A percentile compares a stretch with the other conserved stretches of the same genome.
These are phyloP conservation scores for Thyridium curvatum DNA, from an alignment of 2,329 filamentous ascomycete species.

Conservation along the genomic window DNA sequence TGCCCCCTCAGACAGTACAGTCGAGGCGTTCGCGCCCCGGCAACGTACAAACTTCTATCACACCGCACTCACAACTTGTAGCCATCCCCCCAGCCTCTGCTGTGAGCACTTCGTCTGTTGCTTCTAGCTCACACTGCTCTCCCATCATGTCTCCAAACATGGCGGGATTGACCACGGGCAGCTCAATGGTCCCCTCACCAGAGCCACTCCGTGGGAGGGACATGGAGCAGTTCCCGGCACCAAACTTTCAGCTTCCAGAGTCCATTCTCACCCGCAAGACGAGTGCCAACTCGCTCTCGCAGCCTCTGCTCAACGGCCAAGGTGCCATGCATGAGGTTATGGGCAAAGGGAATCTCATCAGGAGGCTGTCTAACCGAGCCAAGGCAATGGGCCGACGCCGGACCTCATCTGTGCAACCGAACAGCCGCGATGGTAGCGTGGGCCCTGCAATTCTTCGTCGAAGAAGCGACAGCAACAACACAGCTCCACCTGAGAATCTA, in stretches of 20 bases:
- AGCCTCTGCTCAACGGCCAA: conserved; percentile 46
- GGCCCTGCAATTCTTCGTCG: conserved; percentile 80
- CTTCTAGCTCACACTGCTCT: conserved; percentile 50
- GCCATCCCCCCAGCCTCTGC: conserved; percentile 41
- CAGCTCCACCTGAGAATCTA: conserved; percentile 44
- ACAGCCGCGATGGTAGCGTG: conserved; percentile 78
- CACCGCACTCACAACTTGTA: conserved; percentile 26
- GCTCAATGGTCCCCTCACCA: conserved; percentile 61
- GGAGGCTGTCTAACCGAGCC: conserved; percentile 79
- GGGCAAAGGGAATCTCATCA: conserved; percentile 58
- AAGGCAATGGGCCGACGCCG: conserved; percentile 61
- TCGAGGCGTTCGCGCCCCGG: conserved; percentile 36
- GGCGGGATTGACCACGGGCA: conserved; percentile 48
- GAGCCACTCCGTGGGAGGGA: conserved; percentile 53
- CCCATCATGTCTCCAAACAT: conserved; percentile 49
- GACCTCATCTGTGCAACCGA: conserved; percentile 69
- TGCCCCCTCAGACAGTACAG: conserved; percentile 34
- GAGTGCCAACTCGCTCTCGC: conserved; percentile 57
- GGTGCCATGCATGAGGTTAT: conserved; percentile 45
- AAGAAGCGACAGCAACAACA: conserved; percentile 83
- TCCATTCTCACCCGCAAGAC: conserved; percentile 56
- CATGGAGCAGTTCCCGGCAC: conserved; percentile 40
- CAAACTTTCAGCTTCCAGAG: conserved; percentile 66
- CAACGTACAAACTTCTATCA: conserved; percentile 40
- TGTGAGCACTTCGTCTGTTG: conserved; percentile 48